Percentiles rank a stretch among this genome's conserved stretches.
These are phyloP conservation scores for Lachancea sp. DNA, from an alignment of 805 yeast genomes.

Conservation along the genomic window DNA sequence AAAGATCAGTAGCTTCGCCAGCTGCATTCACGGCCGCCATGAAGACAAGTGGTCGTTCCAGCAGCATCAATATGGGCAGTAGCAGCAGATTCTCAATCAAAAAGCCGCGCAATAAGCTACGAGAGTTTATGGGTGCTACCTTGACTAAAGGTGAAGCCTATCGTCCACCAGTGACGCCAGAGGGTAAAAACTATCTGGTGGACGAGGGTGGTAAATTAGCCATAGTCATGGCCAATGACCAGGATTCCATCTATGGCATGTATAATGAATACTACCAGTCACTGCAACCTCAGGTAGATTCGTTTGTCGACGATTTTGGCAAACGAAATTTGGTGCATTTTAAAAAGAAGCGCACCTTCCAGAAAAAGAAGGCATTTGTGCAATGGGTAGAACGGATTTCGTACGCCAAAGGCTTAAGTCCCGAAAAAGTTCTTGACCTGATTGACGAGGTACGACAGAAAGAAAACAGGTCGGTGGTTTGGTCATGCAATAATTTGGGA, in stretches of 20 bases:
- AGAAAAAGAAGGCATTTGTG: slow-evolving; percentile 14
- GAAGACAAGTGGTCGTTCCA: background rate
- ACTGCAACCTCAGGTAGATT: slow-evolving; percentile 10
- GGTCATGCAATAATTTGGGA: slow-evolving; percentile 14
- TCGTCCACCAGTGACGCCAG: slow-evolving; percentile 8
- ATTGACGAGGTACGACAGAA: slow-evolving; percentile 9
- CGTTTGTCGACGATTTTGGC: slow-evolving; percentile 10
- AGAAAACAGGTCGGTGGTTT: slow-evolving; percentile 11
- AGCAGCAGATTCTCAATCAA: background rate
- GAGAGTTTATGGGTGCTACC: slow-evolving; percentile 2
- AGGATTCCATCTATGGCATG: slow-evolving; percentile 11
- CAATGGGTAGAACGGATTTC: slow-evolving; percentile 10
- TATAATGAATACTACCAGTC: slow-evolving; percentile 13
- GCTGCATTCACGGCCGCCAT: background rate
- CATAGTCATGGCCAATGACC: slow-evolving; percentile 12
- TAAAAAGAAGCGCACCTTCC: slow-evolving; percentile 12
- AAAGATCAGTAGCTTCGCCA: background rate
- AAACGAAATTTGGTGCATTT: slow-evolving; percentile 9
- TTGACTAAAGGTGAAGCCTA: slow-evolving; percentile 10
- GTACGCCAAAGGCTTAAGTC: background rate
- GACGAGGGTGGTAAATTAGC: slow-evolving; percentile 10
- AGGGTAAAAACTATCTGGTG: slow-evolving; percentile 9
- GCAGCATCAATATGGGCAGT: background rate
- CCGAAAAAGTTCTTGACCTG: slow-evolving; percentile 10
- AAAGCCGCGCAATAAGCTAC: slow-evolving; percentile 4